Base-by-base conservation (phyloP, 108 stramenopile species). In the Epithemia pelagica region DNA sequence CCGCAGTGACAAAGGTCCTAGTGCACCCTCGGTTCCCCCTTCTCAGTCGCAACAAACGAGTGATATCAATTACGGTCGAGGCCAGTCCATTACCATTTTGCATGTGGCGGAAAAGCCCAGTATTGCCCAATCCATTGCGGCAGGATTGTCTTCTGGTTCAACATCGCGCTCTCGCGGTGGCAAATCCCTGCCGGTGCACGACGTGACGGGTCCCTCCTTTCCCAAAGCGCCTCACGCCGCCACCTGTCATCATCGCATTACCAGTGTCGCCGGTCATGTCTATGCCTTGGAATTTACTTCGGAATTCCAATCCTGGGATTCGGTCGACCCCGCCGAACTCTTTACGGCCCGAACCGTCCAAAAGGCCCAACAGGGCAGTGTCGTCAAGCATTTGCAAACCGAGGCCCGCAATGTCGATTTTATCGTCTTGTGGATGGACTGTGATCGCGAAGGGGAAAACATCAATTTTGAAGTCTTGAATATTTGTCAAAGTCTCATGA, bases 381-480 rank as follows among this genome's bases (percentile, higher is more conserved):
- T 95, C 10, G 82, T 92, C n/a, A 85, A 79, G 60, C 94, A 94
- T 77, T 72, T 97, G 69, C 80, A 88, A 61, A 77, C 85, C 37
- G 75, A 84, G 58, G 84, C 90, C 19, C 71, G 71, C 51, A 89
- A 88, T 1, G 75, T 67, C 0, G 81, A 94, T 67, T 88, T 87
- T 54, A 82, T 97, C 15, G 90, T 95, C 21, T 71, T 97, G 8
- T 97, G 93, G 91, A 86, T 97, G 88, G 96, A 97, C 75, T 95
- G 93, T 61, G 96, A 97, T 80, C 81, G 93, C n/a, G 93, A 94
- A 74, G 93, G 97, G 25, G 97, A 98, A 68, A 95, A 95, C 74
- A 99, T 98, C 55, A 96, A 93, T 57, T 96, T 89, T 75, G 96
- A 99, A 75, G 95, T 97, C 27, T 76, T 96, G 54, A 88, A 95